These are phyloP conservation scores for Penicillium fimorum DNA, from an alignment of 495 filamentous ascomycete species.

Conservation along the genomic window DNA sequence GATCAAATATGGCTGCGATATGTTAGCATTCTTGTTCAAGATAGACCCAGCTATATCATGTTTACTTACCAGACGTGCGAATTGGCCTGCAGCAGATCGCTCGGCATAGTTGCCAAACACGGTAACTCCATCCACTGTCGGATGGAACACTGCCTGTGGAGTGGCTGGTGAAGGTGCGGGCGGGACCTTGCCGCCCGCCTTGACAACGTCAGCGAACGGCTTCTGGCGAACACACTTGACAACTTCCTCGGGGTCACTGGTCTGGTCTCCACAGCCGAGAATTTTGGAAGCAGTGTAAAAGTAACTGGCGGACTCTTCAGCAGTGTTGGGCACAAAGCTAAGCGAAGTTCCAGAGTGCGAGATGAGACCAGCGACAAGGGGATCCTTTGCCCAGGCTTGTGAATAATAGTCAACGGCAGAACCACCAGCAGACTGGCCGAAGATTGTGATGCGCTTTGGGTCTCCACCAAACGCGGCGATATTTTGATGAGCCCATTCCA, in stretches of 20 bases:
- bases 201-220: constrained; percentile 30
- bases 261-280: too few species aligned
- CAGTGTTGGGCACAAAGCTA: too few species aligned
- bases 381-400: too few species aligned
- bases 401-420: constrained; percentile 20
- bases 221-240: constrained; percentile 42
- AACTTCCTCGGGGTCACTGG: too few species aligned
- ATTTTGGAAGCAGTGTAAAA: too few species aligned
- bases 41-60: not conserved
- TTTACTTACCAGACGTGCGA: constrained; percentile 29
- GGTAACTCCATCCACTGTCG: constrained; percentile 44
- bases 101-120: constrained; percentile 49
- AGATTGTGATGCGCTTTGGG: constrained; percentile 53
- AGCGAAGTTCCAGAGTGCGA: too few species aligned
- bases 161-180: constrained; percentile 22
- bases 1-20: constrained; percentile 39
- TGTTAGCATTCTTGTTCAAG: not conserved
- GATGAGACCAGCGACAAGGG: too few species aligned
- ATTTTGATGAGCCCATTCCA: constrained; percentile 62
- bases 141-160: constrained; percentile 42
- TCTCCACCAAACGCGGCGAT: constrained; percentile 55
- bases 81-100: constrained; percentile 31
- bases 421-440: constrained; percentile 52
- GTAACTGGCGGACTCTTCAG: too few species aligned
- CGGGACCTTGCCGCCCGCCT: constrained; percentile 25